phyloP scores from a whole-genome alignment of 768 basidiomycete species.

The Hirschioporus abietinus region DNA sequence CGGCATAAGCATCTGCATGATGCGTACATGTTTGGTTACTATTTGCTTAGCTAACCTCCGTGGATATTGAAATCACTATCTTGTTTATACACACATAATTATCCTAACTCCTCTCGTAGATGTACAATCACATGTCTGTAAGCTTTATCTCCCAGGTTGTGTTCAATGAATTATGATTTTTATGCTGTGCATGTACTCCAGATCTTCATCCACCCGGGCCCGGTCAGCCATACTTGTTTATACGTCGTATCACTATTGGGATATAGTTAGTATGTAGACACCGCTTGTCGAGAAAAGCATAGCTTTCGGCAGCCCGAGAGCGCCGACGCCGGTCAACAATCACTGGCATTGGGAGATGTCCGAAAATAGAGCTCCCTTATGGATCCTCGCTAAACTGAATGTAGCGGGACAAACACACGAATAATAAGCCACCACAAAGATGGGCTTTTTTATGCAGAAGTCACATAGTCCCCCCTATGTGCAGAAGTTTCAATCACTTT shows the following conservation, averaged over 20 bases:
- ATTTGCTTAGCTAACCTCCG: not conserved
- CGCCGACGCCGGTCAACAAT: not conserved
- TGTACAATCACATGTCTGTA: not conserved
- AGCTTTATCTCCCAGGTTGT: not conserved
- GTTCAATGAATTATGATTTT: not conserved
- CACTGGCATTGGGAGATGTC: not conserved
- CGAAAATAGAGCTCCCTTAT: not conserved
- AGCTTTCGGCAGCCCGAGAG: not conserved
- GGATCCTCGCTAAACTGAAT: not conserved
- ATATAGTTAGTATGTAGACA: not conserved
- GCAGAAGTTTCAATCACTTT: too few relatives aligned
- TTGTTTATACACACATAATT: constrained; percentile 1
- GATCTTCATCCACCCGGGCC: not conserved
- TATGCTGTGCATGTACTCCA: not conserved
- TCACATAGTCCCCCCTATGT: not conserved
- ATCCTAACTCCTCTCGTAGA: not conserved
- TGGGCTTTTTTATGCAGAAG: not conserved
- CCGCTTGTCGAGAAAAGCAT: not conserved
- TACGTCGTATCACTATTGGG: too few relatives aligned
- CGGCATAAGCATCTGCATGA: constrained; percentile 11
- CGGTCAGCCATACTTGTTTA: too few relatives aligned
- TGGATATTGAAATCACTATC: not conserved
- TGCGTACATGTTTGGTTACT: not conserved
- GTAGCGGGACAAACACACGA: not conserved
- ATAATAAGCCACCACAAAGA: not conserved